A percentile compares a stretch with the other conserved stretches of the same genome.
Evolutionary conservation across 495 filamentous ascomycete species (phyloP).

Genomic region (Parachaetomium inaequale): DNA sequence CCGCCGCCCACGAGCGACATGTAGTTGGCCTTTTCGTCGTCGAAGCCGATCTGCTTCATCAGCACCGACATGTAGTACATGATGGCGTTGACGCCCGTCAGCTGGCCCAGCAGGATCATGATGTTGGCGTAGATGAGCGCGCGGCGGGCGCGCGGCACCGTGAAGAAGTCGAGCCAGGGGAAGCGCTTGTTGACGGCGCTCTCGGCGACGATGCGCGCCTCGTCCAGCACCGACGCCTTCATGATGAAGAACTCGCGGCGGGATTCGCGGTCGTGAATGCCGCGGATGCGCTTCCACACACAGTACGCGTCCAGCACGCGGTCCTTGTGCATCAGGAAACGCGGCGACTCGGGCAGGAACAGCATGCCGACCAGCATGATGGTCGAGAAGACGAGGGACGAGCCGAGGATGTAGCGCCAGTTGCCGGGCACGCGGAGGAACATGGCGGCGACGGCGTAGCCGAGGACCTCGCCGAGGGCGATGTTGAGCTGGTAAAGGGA

Average conservation of each 20-base stretch:
- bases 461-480: constrained; percentile 8
- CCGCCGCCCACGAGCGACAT: constrained; percentile 14
- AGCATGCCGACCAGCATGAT: constrained; percentile 9
- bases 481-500: constrained; percentile 14
- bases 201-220: constrained; percentile 4
- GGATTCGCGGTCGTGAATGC: neutral
- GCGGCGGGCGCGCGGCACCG: constrained; percentile 7
- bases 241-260: constrained; percentile 11
- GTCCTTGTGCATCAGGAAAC: constrained; percentile 11
- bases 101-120: constrained; percentile 13
- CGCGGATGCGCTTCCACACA: constrained; percentile 13
- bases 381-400: constrained; percentile 10
- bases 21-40: constrained; percentile 12
- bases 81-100: constrained; percentile 14
- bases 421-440: constrained; percentile 12
- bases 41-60: constrained; percentile 11
- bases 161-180: constrained; percentile 13
- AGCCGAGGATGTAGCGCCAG: constrained; percentile 12
- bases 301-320: constrained; percentile 4
- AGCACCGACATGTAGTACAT: constrained; percentile 16
- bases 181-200: constrained; percentile 8
- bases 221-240: constrained; percentile 1
- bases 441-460: constrained; percentile 10
- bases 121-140: constrained; percentile 12
- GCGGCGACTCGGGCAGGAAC: constrained; percentile 10